Percentiles rank a stretch among this genome's conserved stretches.
phyloP scores from a whole-genome alignment of 2,329 filamentous ascomycete species.

The Botrytis cinerea region DNA sequence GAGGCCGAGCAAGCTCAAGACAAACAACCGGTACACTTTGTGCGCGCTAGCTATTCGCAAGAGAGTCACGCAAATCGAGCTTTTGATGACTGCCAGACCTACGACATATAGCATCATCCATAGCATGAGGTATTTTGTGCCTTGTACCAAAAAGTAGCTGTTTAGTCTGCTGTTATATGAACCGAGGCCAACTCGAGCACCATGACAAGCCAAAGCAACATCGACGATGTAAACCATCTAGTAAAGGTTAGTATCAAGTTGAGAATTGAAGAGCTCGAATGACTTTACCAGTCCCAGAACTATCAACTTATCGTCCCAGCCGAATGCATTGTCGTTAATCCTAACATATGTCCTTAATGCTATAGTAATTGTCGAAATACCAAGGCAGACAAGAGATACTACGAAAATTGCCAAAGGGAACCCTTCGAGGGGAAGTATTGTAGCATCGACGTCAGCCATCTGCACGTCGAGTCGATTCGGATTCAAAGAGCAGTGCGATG shows the following conservation, averaged over 20 bases:
- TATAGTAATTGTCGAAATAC: neutral
- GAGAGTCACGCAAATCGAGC: constrained; percentile 34
- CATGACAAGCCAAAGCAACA: constrained; percentile 33
- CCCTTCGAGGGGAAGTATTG: neutral
- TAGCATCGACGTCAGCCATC: neutral
- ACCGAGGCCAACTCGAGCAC: constrained; percentile 32
- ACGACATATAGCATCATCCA: constrained; percentile 32
- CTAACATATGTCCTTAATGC: constrained; percentile 9
- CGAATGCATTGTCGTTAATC: neutral
- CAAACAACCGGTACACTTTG: constrained; percentile 5
- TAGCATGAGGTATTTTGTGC: constrained; percentile 29
- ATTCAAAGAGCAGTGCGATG: neutral
- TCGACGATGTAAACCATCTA: constrained; percentile 16
- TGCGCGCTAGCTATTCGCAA: constrained; percentile 29
- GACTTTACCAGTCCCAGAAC: constrained; percentile 6
- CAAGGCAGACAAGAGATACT: constrained; percentile 8
- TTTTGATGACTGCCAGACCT: constrained; percentile 32
- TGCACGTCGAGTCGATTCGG: neutral
- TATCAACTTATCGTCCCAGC: constrained; percentile 20
- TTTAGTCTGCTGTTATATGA: constrained; percentile 28
- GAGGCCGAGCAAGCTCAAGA: constrained; percentile 20
- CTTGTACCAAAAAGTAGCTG: constrained; percentile 24
- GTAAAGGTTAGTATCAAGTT: neutral
- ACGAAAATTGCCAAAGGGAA: constrained; percentile 9
- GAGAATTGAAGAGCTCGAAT: neutral